Conservation (phyloP, 2,329 filamentous ascomycete species). For the Coleophoma eucalyptorum region DNA sequence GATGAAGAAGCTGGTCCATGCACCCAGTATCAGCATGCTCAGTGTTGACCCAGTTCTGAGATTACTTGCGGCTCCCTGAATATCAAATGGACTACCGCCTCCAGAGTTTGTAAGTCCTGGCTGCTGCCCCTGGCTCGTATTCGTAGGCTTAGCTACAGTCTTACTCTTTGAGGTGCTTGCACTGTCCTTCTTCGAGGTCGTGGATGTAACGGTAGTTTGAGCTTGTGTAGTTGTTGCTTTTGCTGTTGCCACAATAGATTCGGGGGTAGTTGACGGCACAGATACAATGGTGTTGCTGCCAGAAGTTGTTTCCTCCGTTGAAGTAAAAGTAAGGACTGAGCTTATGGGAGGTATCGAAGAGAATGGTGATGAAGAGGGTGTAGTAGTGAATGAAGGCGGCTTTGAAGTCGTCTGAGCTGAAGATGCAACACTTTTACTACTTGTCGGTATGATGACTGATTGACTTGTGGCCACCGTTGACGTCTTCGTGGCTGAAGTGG, state of each 20-base stretch:
- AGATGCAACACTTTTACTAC: constrained; percentile 2
- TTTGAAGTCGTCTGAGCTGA: neutral
- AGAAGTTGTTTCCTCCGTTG: neutral
- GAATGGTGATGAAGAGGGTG: neutral
- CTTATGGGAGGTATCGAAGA: neutral
- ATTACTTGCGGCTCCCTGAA: neutral
- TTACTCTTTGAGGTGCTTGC: constrained; percentile 2
- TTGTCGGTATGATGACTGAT: constrained; percentile 8
- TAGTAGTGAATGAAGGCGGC: constrained; percentile 1
- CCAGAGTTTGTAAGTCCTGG: constrained; percentile 1
- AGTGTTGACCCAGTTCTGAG: neutral
- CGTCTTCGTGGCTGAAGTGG: constrained; percentile 1
- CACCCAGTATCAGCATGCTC: neutral
- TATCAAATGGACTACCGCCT: constrained; percentile 9
- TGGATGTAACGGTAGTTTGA: neutral
- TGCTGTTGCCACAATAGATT: neutral
- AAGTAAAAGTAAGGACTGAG: neutral
- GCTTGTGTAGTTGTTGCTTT: constrained; percentile 1
- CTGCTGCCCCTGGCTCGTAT: neutral
- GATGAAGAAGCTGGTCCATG: neutral
- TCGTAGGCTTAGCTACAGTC: neutral
- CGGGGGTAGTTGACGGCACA: neutral
- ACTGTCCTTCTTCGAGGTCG: neutral
- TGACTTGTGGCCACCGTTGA: neutral
- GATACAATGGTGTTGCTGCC: neutral